Base-by-base conservation (phyloP, 495 filamentous ascomycete genomes). In the Trypethelium eluteriae region DNA sequence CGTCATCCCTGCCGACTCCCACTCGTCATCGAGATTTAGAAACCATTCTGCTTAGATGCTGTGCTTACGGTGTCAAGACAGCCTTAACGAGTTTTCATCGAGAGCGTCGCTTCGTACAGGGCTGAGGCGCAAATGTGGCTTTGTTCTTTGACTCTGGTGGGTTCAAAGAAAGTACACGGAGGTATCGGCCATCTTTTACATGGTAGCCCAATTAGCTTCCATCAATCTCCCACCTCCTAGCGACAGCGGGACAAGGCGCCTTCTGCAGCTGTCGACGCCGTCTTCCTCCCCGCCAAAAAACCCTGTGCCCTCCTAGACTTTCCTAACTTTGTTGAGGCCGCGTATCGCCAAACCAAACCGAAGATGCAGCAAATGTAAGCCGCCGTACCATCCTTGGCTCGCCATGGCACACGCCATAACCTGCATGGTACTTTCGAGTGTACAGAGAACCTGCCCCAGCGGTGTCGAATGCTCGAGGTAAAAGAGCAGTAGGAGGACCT, bases 371-470 rank as follows among this genome's bases (percentile, higher is more conserved):
- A 59, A 18, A 35, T 7, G 53, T 59, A 59, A 59, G 53, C 53
- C 18, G 53, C 53, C 53, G 53, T 59, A 18, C 53, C 53, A 59
- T 59, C 53, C 53, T 59, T 59, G 53, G 53, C 53, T 18, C 32
- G 25, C 53, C 5, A 14, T 11, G 25, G 3, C 25, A 14, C 16
- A 35, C 25, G 5, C 53, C 25, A 36, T 32, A 32, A 32, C 32
- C 5, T 14, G 53, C 53, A 34, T 59, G 25, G 25, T 25, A 25
- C 25, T 25, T 25, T 25, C 25, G 25, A 25, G 25, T 25, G 25
- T 59, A 59, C 35, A 39, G 35, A 39, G 36, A 0, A 63, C 6
- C 14, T 14, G 14, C 6, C 41, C 14, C 14, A 1, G 41, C 14
- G 14, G 6, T 14, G 41, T 7, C 7, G 7, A 44, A 44, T 44